Conservation (phyloP, 768 basidiomycete genomes). For the Asterophora lycoperdoides region DNA sequence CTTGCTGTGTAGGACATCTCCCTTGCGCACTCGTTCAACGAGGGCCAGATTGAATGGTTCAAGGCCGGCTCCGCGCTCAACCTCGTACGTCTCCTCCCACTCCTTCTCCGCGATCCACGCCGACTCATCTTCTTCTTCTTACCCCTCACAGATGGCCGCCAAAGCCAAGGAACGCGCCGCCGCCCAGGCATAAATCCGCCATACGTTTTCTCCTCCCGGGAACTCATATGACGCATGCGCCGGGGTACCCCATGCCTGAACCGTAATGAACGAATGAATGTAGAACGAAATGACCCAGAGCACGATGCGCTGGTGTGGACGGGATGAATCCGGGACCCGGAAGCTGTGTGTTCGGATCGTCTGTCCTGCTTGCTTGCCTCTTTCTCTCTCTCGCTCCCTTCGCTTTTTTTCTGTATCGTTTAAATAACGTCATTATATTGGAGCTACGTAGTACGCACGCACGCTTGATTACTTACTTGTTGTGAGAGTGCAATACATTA, state of each 20-base stretch:
- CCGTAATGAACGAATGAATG: too few species aligned
- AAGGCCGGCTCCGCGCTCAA: slow-evolving; percentile 95
- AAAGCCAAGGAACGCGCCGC: slow-evolving; percentile 9
- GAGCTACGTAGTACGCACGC: too few species aligned
- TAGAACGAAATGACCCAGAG: too few species aligned
- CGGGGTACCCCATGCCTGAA: too few species aligned
- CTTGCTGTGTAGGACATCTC: slow-evolving; percentile 42
- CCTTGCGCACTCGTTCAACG: slow-evolving; percentile 93
- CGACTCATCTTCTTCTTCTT: background rate
- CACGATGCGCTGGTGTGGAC: too few species aligned
- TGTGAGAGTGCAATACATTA: background rate
- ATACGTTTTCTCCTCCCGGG: too few species aligned
- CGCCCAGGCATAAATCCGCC: slow-evolving; percentile 1
- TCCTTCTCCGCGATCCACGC: background rate
- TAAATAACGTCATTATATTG: background rate
- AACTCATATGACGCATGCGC: too few species aligned
- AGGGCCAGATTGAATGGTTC: slow-evolving; percentile 98
- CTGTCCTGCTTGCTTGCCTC: background rate
- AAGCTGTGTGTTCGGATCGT: too few species aligned
- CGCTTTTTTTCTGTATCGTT: background rate
- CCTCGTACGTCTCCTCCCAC: slow-evolving; percentile 46
- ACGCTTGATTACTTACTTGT: background rate
- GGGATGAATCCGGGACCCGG: too few species aligned
- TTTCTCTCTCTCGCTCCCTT: background rate
- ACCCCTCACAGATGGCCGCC: slow-evolving; percentile 12